phyloP scores from a whole-genome alignment of 768 basidiomycete species.

The Termitomyces heimii region DNA sequence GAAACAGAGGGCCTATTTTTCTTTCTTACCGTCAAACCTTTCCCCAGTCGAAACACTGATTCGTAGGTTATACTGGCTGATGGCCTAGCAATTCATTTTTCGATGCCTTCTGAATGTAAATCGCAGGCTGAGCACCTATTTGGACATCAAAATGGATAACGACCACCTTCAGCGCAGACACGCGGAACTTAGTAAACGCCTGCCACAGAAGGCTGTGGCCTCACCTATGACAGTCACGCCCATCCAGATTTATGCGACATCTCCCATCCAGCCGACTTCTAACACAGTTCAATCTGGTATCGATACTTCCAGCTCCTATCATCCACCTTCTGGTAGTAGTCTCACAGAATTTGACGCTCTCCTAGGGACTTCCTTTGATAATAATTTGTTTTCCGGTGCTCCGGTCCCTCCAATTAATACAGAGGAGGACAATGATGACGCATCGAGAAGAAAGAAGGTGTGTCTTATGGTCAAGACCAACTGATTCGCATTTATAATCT shows the following conservation, averaged over 20 bases:
- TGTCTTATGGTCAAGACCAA: neutral
- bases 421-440: slow-evolving; percentile 46
- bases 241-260: slow-evolving; percentile 31
- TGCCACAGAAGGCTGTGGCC: slow-evolving; percentile 17
- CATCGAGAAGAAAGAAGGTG: slow-evolving; percentile 62
- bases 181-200: slow-evolving; percentile 29
- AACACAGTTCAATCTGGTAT: neutral
- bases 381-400: slow-evolving; percentile 1
- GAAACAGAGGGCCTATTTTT: slow-evolving; percentile 48
- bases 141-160: slow-evolving; percentile 88
- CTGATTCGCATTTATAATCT: neutral
- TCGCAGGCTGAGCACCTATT: slow-evolving; percentile 58
- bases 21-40: slow-evolving; percentile 72
- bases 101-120: neutral
- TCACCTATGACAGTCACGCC: slow-evolving; percentile 19
- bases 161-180: slow-evolving; percentile 67
- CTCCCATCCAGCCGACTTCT: slow-evolving; percentile 19
- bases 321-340: slow-evolving; percentile 2
- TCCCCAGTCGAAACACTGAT: slow-evolving; percentile 66
- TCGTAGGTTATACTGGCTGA: slow-evolving; percentile 56
- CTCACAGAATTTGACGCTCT: slow-evolving; percentile 8
- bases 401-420: neutral
- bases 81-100: neutral
- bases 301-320: slow-evolving; percentile 7
- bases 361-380: slow-evolving; percentile 5